Percentiles rank a stretch among this genome's conserved stretches.
Evolutionary conservation across 2,329 filamentous ascomycete species (phyloP).

Genomic region (Karstenula rhodostoma): DNA sequence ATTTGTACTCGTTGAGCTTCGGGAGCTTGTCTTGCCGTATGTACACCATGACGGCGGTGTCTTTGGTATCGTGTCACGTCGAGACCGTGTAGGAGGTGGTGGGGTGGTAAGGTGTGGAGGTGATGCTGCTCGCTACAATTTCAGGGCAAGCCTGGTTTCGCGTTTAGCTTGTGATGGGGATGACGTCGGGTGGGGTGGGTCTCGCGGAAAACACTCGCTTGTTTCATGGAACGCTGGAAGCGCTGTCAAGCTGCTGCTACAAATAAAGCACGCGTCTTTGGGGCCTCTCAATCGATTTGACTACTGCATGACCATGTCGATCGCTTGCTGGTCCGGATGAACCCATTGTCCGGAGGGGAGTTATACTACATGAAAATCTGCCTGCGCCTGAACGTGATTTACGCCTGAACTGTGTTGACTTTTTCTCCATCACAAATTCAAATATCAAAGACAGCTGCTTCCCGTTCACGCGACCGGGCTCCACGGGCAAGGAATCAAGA

Average conservation of each 20-base stretch:
- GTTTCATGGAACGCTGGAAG: not conserved
- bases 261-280: not conserved
- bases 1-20: conserved; percentile 93
- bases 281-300: not conserved
- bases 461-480: conserved; percentile 78
- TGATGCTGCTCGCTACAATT: conserved; percentile 18
- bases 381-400: conserved; percentile 6
- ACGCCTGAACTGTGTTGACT: not conserved
- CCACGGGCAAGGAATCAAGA: conserved; percentile 95
- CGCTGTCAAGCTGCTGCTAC: not conserved
- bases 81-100: conserved; percentile 14
- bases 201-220: conserved; percentile 9
- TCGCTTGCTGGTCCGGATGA: not conserved
- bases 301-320: not conserved
- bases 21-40: conserved; percentile 90
- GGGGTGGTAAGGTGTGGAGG: conserved; percentile 19
- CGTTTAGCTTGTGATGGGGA: conserved; percentile 39
- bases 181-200: conserved; percentile 36
- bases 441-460: not conserved
- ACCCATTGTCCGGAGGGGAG: conserved; percentile 2
- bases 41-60: conserved; percentile 76
- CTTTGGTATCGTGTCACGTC: conserved; percentile 8
- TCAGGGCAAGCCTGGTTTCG: conserved; percentile 19
- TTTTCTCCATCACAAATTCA: not conserved
- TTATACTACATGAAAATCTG: conserved; percentile 13